Conservation (phyloP, 2,329 filamentous ascomycete species). For the Escovopsis sp. region DNA sequence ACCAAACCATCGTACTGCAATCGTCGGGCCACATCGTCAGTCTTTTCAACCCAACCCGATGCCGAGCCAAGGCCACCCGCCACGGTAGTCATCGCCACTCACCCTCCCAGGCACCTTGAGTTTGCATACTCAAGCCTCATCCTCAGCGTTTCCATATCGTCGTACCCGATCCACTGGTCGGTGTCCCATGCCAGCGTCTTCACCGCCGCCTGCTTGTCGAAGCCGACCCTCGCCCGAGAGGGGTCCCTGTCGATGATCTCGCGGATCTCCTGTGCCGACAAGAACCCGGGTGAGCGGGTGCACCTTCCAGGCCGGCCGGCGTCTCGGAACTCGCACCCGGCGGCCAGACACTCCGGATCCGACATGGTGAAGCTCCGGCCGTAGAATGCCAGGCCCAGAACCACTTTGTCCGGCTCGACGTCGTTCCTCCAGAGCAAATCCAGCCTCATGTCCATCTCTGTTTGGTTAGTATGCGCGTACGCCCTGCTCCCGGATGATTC, state of each 20-base stretch:
- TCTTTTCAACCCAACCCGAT: too few relatives aligned
- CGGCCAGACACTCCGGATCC: constrained; percentile 11
- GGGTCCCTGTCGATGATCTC: constrained; percentile 11
- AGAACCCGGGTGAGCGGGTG: constrained; percentile 13
- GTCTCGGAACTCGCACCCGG: constrained; percentile 17
- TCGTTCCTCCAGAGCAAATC: constrained; percentile 33
- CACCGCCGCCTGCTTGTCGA: constrained; percentile 16
- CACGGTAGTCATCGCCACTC: neutral
- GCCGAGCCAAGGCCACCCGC: too few relatives aligned
- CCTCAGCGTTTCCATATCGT: constrained; percentile 20
- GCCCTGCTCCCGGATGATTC: constrained; percentile 15
- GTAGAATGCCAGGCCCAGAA: constrained; percentile 32
- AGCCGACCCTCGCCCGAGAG: constrained; percentile 7
- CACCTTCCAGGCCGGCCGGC: constrained; percentile 16
- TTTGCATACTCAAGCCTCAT: constrained; percentile 18
- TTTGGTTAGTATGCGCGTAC: constrained; percentile 30
- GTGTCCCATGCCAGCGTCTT: constrained; percentile 17
- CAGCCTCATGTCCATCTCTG: constrained; percentile 27
- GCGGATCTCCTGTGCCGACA: constrained; percentile 20
- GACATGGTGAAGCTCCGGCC: constrained; percentile 19
- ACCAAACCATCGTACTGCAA: constrained; percentile 16
- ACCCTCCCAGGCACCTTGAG: neutral
- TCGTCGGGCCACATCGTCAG: too few relatives aligned
- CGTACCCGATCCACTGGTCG: constrained; percentile 24
- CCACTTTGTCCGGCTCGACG: constrained; percentile 26